A percentile compares a stretch with the other conserved stretches of the same genome.
Evolutionary conservation across 768 basidiomycete genomes (phyloP).

Genomic region (Podaxis mareebaensis): DNA sequence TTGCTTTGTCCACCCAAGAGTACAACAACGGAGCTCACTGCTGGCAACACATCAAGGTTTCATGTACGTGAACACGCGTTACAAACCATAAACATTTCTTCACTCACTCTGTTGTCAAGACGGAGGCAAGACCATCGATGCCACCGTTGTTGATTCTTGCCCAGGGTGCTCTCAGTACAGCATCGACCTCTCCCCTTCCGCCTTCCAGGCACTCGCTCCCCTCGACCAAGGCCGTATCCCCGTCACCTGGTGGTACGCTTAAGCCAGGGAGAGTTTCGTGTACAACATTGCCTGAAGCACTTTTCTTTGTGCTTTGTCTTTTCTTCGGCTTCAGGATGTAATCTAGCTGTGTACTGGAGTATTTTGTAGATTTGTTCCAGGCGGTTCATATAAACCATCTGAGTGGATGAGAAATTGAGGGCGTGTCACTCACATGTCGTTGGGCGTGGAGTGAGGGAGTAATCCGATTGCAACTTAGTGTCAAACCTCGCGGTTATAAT

Average conservation of each 20-base stretch:
- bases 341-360: neutral
- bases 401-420: neutral
- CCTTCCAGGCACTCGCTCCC: constrained; percentile 30
- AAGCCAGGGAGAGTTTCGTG: neutral
- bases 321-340: neutral
- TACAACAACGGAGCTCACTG: constrained; percentile 24
- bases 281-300: neutral
- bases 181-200: constrained; percentile 29
- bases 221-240: constrained; percentile 24
- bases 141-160: constrained; percentile 30
- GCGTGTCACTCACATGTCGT: neutral
- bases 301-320: neutral
- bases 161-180: constrained; percentile 27
- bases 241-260: constrained; percentile 28
- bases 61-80: constrained; percentile 20
- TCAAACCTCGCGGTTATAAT: too few species aligned
- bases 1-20: constrained; percentile 24
- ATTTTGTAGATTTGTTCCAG: neutral
- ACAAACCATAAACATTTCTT: neutral
- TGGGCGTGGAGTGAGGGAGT: too few species aligned
- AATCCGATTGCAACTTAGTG: too few species aligned
- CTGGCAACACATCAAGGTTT: constrained; percentile 24
- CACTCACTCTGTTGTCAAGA: constrained; percentile 19
- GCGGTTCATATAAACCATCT: neutral
- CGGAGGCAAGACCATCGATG: constrained; percentile 25